Conservation (phyloP, 805 yeast genomes). For the Kazachstania psychrophila region DNA sequence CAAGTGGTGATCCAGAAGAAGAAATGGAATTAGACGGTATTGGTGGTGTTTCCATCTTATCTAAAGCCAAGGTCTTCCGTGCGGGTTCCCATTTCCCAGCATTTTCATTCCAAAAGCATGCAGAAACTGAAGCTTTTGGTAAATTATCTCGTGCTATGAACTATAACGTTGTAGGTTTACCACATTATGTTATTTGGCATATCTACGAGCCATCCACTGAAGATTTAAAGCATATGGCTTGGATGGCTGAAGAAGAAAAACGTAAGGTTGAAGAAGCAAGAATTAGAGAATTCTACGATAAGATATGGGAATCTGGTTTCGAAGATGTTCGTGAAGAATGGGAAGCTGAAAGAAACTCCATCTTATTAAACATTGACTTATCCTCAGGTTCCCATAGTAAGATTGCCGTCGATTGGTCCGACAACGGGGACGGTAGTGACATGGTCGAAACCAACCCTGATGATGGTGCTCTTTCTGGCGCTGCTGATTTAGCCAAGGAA, state of each 20-base stretch:
- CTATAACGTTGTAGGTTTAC: conserved; percentile 76
- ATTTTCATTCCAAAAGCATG: conserved; percentile 89
- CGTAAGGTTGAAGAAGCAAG: conserved; percentile 54
- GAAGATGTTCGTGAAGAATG: conserved; percentile 66
- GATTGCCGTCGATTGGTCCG: conserved; percentile 56
- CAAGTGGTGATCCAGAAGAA: conserved; percentile 87
- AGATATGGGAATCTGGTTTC: conserved; percentile 70
- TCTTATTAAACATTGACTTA: conserved; percentile 70
- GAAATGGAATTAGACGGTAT: conserved; percentile 93
- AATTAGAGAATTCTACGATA: conserved; percentile 55
- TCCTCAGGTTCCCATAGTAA: conserved; percentile 16
- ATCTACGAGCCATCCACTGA: conserved; percentile 91
- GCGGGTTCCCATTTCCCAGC: conserved; percentile 94
- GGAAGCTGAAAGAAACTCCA: conserved; percentile 58
- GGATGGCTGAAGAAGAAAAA: conserved; percentile 77
- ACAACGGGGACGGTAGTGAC: conserved; percentile 32
- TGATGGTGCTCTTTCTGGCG: neutral
- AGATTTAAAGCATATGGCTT: conserved; percentile 79
- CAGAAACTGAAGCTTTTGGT: conserved; percentile 97
- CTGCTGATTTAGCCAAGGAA: conserved; percentile 11
- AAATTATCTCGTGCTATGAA: conserved; percentile 83
- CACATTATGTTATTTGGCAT: conserved; percentile 95
- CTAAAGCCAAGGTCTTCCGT: conserved; percentile 80
- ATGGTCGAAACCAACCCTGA: neutral
- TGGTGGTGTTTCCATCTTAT: conserved; percentile 90